phyloP scores from a whole-genome alignment of 2,329 filamentous ascomycete genomes.

The Coniella lustricola region DNA sequence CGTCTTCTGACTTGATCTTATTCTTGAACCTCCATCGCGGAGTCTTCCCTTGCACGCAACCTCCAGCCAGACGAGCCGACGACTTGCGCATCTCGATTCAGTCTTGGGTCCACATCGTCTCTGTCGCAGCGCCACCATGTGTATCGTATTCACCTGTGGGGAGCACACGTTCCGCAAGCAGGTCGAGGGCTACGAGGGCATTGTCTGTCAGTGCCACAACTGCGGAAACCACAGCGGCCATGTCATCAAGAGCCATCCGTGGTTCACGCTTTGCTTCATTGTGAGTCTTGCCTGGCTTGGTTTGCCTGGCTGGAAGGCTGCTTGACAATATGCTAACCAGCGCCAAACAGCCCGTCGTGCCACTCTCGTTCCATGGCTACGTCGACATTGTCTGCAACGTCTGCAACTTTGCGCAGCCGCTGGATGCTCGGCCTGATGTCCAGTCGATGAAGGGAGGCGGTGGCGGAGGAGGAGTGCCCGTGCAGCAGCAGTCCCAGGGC shows the following conservation, averaged over 20 bases:
- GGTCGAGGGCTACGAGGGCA: conserved; percentile 53
- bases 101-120: no score
- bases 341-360: conserved; percentile 54
- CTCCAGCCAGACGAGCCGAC: no score
- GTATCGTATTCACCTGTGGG: conserved; percentile 56
- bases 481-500: conserved; percentile 29
- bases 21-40: no score
- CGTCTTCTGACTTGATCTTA: no score
- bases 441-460: conserved; percentile 37
- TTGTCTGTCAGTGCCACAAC: conserved; percentile 58
- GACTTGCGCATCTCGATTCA: no score
- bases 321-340: conserved; percentile 2
- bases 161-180: conserved; percentile 55
- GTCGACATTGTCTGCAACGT: conserved; percentile 66
- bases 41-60: no score
- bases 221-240: conserved; percentile 57
- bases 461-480: conserved; percentile 33
- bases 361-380: conserved; percentile 60
- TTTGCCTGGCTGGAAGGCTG: background rate
- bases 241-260: conserved; percentile 58
- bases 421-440: conserved; percentile 51
- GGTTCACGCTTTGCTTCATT: conserved; percentile 76
- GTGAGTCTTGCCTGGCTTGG: conserved; percentile 34
- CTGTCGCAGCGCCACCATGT: no score
- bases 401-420: conserved; percentile 68